Conservation (phyloP, 148 eudicot species). For the Pharnaceum exiguum region DNA sequence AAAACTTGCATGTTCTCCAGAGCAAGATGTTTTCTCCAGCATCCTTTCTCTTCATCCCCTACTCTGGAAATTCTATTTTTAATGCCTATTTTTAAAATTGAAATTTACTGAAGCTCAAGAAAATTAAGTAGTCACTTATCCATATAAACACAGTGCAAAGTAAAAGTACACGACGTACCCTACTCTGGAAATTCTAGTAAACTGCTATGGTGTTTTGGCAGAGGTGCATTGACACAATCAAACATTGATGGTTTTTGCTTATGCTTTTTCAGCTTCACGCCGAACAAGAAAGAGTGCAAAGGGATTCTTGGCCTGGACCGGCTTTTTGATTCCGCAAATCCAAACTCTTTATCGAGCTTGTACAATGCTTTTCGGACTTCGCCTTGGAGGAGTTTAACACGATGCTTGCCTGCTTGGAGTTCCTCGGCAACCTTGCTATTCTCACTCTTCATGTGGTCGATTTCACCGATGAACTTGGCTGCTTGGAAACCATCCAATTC, state of each 20-base stretch:
- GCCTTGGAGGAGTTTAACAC: constrained; percentile 39
- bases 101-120: background rate
- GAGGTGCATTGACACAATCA: constrained; percentile 44
- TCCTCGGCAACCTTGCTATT: constrained; percentile 64
- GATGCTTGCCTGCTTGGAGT: constrained; percentile 45
- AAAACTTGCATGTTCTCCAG: too few relatives aligned
- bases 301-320: constrained; percentile 45
- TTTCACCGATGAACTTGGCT: constrained; percentile 81
- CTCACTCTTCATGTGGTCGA: constrained; percentile 75
- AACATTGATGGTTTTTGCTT: constrained; percentile 41
- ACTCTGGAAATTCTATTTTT: too few relatives aligned
- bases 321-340: constrained; percentile 25
- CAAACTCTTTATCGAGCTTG: constrained; percentile 53
- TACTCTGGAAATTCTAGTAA: constrained; percentile 8
- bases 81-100: background rate
- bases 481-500: constrained; percentile 46
- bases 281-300: constrained; percentile 62
- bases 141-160: background rate
- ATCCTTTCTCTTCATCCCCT: too few relatives aligned
- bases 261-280: constrained; percentile 56
- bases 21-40: too few relatives aligned
- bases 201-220: constrained; percentile 36
- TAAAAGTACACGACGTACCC: background rate
- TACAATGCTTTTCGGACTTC: constrained; percentile 40
- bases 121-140: background rate